These are phyloP conservation scores for Candida sanyaensis DNA, from an alignment of 1,139 yeast species.

Conservation along the genomic window DNA sequence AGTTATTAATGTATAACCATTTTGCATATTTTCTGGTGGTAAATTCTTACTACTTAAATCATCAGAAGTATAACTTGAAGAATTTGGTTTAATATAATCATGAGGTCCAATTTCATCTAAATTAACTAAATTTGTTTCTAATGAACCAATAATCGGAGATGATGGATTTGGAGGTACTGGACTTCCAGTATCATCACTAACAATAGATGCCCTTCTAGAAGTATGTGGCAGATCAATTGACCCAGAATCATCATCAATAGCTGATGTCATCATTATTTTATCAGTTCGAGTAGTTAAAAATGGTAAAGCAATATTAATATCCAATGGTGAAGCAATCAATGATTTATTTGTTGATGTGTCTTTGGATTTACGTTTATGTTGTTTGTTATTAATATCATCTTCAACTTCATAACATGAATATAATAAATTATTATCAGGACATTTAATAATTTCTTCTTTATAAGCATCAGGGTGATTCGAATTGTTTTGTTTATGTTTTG, in stretches of 20 bases:
- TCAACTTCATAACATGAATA: slow-evolving; percentile 55
- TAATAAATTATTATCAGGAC: slow-evolving; percentile 60
- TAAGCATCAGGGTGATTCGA: slow-evolving; percentile 29
- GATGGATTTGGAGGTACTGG: slow-evolving; percentile 22
- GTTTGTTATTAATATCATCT: slow-evolving; percentile 12
- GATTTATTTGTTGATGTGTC: slow-evolving; percentile 12
- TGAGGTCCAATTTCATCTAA: slow-evolving; percentile 20
- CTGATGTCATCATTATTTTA: slow-evolving; percentile 28
- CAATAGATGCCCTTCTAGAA: slow-evolving; percentile 27
- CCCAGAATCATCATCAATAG: slow-evolving; percentile 22
- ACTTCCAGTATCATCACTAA: slow-evolving; percentile 10
- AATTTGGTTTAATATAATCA: slow-evolving; percentile 12
- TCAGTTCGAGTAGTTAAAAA: slow-evolving; percentile 45
- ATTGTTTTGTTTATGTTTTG: slow-evolving; percentile 42
- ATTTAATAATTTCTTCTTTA: slow-evolving; percentile 62
- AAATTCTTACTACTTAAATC: slow-evolving; percentile 12
- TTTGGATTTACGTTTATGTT: slow-evolving; percentile 16
- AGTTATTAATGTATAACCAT: slow-evolving; percentile 37
- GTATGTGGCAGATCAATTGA: slow-evolving; percentile 16
- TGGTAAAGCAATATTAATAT: slow-evolving; percentile 48
- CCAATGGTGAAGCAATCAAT: slow-evolving; percentile 48
- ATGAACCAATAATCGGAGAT: slow-evolving; percentile 43
- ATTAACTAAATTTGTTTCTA: slow-evolving; percentile 43
- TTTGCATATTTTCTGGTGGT: slow-evolving; percentile 33
- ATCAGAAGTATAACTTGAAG: slow-evolving; percentile 18